Base-by-base conservation (phyloP, 768 basidiomycete species). In the Mycena olivaceomarginata region DNA sequence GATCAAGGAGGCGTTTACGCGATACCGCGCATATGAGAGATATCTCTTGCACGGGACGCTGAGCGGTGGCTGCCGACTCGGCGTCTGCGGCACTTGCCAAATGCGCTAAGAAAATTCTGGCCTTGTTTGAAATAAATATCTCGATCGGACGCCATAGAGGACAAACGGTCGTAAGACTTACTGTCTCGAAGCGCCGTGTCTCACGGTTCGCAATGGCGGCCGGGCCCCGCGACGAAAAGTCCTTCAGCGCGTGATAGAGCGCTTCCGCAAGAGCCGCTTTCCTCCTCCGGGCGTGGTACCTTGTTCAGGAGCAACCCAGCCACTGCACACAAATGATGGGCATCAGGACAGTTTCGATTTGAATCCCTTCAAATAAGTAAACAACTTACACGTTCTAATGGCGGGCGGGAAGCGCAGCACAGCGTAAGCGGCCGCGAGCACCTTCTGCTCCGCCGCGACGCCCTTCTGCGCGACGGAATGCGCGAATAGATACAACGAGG, bases 351-450 rank as follows among this genome's bases (percentile, higher is more conserved):
- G 31, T 31, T 31, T 31, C 31, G 31, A 63, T 10, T 18, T 11
- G 39, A 22, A 12, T n/a, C 12, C 7, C 59, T 13, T 15, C 7
- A 59, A 20, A 20, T 11, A 16, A 57, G 18, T 22, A 59, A n/a
- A 3, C 31, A 31, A 80, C 83, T 57, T 72, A 83, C 83, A 48
- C 6, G 83, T 75, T 15, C 83, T 69, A n/a, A 83, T 81, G 2
- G 83, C 83, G 13, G 83, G 83, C 31, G 82, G 82, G 56, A 84
- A 84, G 20, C 82, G 70, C 12, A 81, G 77, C 25, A 84, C 70
- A 18, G 76, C 73, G 37, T 80, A 80, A 3, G 82, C 40, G n/a
- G 78, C 67, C 3, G 82, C 78, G 37, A 84, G 81, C 0, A 83
- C 80, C n/a, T 65, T 71, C 43, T 75, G 70, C 67, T 81, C 81